Evolutionary conservation across 2,329 filamentous ascomycete species (phyloP), one percentile per base, ranked within the genome.

Genomic region (Stachybotrys echinatus): DNA sequence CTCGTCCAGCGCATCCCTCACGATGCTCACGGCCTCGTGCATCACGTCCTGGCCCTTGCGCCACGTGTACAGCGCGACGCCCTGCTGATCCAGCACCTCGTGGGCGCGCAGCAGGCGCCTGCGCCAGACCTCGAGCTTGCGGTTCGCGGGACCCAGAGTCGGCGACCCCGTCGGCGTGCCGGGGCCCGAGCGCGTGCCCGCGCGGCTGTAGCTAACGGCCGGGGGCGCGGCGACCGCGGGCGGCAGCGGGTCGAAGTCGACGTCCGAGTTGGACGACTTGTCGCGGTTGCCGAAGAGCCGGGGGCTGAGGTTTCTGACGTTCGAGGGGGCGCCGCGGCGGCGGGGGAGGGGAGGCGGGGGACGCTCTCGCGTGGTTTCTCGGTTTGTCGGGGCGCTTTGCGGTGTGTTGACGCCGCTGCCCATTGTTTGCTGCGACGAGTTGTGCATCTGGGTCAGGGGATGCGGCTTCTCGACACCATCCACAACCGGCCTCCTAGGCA

Each of bases 1-100:
- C 34, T 74, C 70, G 50, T 61, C 67, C 60, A 82, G 58, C 23
- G 76, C 77, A 52, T 76, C 72, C 64, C 77, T 76, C 4, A 90
- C 80, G 51, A 91, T 76, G 14, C 75, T 79, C 48, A 84, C 74
- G 3, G 86, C 84, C 65, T 88, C 85, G 1, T 74, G 73, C 50
- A 81, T 74, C 7, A 89, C 85, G 69, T 94, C 89, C 23, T 76
- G 73, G 0, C 89, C 89, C 12, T 77, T 79, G 40, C 86, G 76
- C 89, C 89, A 94, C 19, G 80, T 89, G 54, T 87, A 81, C 34
- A 94, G 63, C 55, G 77, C 71, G 1, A 94, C 85, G 4, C 85
- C 85, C 38, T 83, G 72, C 5, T 74, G 70, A n/a, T 81, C 79
- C 10, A 92, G 73, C 38, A 72, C 67, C 23, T 82, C 71, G 54